Evolutionary conservation across 1,139 yeast genomes (phyloP), one percentile per base, ranked within the genome.

Genomic region (Meyerozyma smithsonii): DNA sequence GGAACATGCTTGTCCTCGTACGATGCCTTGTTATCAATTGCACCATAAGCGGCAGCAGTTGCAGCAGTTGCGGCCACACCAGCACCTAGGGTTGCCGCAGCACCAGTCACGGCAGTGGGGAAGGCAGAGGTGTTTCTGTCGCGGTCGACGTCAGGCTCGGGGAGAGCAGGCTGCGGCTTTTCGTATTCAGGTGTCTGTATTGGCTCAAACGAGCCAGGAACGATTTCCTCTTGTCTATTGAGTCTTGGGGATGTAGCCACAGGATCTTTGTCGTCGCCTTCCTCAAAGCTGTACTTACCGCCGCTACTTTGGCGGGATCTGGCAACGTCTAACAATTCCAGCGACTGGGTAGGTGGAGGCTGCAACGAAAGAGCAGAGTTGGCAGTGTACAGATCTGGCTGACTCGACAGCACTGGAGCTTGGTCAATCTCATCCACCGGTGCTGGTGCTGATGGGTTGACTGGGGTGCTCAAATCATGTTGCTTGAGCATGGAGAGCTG

Each of bases 221-320:
- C 15, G 10, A 3, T 30, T 18, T 18, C 21, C 14, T 30, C 34
- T 7, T 11, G 8, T 30, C 25, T 16, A 10, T 26, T 40, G 44
- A 52, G 32, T 36, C 54, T 56, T 26, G 67, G 64, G 5, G 64
- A 53, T 17, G 65, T 53, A 4, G 57, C 49, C 17, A 66, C 58
- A 18, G 66, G 59, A 16, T 52, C 54, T 32, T 58, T 51, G 36
- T 69, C 74, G 41, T 69, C 75, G 16, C 74, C 75, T 18, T 62
- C 61, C 48, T 68, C 75, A 49, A 69, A 69, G 42, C 73, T 67
- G 50, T 66, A 69, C 41, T 56, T 61, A 2, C 64, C 64, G 16
- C 58, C 51, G 45, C 61, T 58, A 26, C 46, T 44, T 36, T 45
- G 49, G 28, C 50, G 43, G 6, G 48, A 44, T 36, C 48, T 40